Conservation (phyloP, 2,329 filamentous ascomycete species). For the Fusarium zealandicum region DNA sequence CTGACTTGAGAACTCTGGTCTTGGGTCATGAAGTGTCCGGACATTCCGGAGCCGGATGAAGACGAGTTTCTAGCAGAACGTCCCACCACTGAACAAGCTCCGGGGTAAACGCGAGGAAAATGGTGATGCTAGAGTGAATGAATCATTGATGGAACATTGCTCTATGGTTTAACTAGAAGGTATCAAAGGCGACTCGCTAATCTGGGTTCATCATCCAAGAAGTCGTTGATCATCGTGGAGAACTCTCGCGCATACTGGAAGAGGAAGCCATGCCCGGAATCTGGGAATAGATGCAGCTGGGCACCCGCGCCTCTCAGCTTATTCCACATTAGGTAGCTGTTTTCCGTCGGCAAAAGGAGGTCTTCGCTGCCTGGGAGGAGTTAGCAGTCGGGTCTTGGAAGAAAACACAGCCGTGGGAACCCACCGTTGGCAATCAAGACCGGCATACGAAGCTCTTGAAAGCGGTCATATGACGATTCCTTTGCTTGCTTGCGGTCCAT, state of each 20-base stretch:
- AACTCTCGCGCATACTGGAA: conserved; percentile 46
- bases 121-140: too few species aligned
- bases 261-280: conserved; percentile 48
- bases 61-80: too few species aligned
- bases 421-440: conserved; percentile 51
- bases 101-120: too few species aligned
- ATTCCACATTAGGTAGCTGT: conserved; percentile 50
- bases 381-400: neutral
- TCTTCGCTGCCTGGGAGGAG: conserved; percentile 43
- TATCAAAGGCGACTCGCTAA: conserved; percentile 24
- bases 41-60: too few species aligned
- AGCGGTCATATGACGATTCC: conserved; percentile 46
- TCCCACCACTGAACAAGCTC: too few species aligned
- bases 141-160: too few species aligned
- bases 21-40: too few species aligned
- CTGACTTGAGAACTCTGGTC: too few species aligned
- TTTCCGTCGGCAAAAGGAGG: conserved; percentile 47
- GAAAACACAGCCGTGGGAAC: conserved; percentile 4
- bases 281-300: conserved; percentile 46
- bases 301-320: conserved; percentile 43
- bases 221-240: conserved; percentile 44
- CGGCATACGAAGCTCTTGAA: conserved; percentile 46
- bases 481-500: conserved; percentile 45
- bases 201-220: conserved; percentile 35
- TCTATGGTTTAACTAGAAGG: neutral